Base-by-base conservation (phyloP, 164 flowering plant genomes). In the Echeveria elegans region DNA sequence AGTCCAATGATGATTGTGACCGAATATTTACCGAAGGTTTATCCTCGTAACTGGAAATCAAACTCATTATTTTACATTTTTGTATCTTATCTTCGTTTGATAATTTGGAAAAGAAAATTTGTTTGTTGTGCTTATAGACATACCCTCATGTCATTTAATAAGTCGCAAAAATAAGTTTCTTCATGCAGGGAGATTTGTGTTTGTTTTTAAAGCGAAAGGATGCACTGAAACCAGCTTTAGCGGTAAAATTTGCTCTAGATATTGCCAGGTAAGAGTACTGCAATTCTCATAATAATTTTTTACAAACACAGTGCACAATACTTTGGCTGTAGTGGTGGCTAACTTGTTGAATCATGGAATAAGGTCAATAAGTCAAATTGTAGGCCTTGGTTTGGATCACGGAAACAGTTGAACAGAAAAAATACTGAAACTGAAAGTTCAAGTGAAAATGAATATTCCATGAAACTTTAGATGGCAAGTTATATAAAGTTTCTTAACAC, bases 1-100 rank as follows among this genome's bases (percentile, higher is more conserved):
- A 81, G 80, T 75, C 96, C 92, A 56, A 83, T 88, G 90, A 88
- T 86, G 89, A 88, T 86, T 75, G 88, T 88, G 37, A 90, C 90
- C 41, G 88, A 85, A 74, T 86, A 84, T 77, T 65, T 88, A 64
- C 88, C 89, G 5, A 84, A 87, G 90, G 92, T 87, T 23, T 63
- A 66, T 40, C 15, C 11, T 40, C 45, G 15, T 40, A 40, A 14
- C 45, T 40, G 45, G 9, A 36, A 36, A 6, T 36, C 38, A 36
- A 21, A 10, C 29, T 52, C 28, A 21, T 52, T 52, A 10, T 21
- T 36, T 23, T 2, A 21, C 58, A 26, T 52, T 52, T 23, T 12
- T 3, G 38, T 36, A 21, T 23, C 26, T 23, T 19, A 6, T 6
- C 21, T 21, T 18, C 2, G 21, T 47, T 47, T 47, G n/a, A 18